phyloP scores from a whole-genome alignment of 2,329 filamentous ascomycete species.

The Colletotrichum costaricense region DNA sequence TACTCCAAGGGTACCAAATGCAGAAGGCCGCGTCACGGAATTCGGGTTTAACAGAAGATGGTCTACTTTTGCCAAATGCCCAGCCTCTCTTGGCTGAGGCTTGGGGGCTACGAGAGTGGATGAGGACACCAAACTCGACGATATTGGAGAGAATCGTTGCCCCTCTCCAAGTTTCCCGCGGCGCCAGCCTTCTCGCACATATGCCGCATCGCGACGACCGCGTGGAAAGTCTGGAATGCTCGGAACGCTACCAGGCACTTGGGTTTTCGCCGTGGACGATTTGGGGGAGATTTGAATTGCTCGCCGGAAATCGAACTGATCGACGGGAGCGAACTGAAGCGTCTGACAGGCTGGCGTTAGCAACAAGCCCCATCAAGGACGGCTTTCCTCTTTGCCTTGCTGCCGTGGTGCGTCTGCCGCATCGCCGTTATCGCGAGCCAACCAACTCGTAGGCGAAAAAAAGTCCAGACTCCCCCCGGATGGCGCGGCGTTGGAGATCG shows the following conservation, averaged over 20 bases:
- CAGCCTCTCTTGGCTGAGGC: not conserved
- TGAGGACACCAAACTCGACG: not conserved
- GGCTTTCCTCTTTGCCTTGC: not conserved
- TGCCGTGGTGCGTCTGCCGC: not conserved
- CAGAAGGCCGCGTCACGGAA: constrained; percentile 11
- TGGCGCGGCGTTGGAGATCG: constrained; percentile 28
- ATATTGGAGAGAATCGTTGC: not conserved
- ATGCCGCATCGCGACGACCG: not conserved
- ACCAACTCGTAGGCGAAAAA: not conserved
- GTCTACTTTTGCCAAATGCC: not conserved
- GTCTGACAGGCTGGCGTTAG: not conserved
- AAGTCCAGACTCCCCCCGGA: constrained; percentile 23
- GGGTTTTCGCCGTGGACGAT: no score
- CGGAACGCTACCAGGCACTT: not conserved
- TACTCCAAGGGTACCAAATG: not conserved
- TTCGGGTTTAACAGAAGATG: not conserved
- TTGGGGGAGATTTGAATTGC: not conserved
- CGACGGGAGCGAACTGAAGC: not conserved
- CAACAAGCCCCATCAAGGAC: not conserved
- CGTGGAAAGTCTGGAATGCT: not conserved
- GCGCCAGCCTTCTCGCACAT: not conserved
- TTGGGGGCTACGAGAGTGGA: not conserved
- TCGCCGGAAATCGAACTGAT: not conserved
- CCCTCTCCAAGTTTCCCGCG: not conserved
- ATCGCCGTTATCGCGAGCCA: constrained; percentile 21